Evolutionary conservation across 441 rosid species (phyloP).

Genomic region (Populus hybrid): DNA sequence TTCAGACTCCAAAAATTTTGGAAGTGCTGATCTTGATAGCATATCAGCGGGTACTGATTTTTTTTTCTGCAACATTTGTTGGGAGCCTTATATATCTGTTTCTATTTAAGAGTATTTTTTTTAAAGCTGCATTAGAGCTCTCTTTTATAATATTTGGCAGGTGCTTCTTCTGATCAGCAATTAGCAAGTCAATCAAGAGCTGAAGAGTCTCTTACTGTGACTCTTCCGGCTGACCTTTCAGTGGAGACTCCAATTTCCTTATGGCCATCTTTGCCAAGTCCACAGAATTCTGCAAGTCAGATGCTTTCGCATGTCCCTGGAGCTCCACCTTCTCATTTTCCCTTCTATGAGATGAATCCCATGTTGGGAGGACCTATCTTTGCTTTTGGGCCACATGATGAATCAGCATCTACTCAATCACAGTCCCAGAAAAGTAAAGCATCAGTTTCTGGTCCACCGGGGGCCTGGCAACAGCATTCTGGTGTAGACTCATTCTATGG

Average conservation of each 20-base stretch:
- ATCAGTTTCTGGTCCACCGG: conserved; percentile 60
- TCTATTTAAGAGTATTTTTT: neutral
- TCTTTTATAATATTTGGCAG: conserved; percentile 36
- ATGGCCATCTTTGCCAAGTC: conserved; percentile 80
- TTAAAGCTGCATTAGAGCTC: neutral
- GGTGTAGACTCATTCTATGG: conserved; percentile 95
- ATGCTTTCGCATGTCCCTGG: conserved; percentile 87
- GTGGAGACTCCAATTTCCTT: conserved; percentile 82
- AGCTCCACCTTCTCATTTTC: conserved; percentile 78
- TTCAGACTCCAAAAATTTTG: conserved; percentile 57
- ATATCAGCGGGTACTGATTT: conserved; percentile 36
- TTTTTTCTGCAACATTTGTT: neutral
- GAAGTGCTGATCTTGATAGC: conserved; percentile 45
- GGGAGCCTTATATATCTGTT: conserved; percentile 2
- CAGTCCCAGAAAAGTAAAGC: conserved; percentile 71
- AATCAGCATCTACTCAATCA: conserved; percentile 58
- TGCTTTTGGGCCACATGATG: conserved; percentile 90
- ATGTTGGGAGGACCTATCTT: conserved; percentile 84
- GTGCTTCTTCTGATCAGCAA: conserved; percentile 46
- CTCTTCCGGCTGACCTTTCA: conserved; percentile 98
- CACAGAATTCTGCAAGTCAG: conserved; percentile 71
- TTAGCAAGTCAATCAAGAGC: conserved; percentile 59
- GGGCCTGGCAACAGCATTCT: conserved; percentile 81
- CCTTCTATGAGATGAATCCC: conserved; percentile 91
- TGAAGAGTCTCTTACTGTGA: conserved; percentile 80